Evolutionary conservation across 2,329 filamentous ascomycete species (phyloP), one percentile per base, ranked within the genome.

Genomic region (Didymosphaeria variabile): DNA sequence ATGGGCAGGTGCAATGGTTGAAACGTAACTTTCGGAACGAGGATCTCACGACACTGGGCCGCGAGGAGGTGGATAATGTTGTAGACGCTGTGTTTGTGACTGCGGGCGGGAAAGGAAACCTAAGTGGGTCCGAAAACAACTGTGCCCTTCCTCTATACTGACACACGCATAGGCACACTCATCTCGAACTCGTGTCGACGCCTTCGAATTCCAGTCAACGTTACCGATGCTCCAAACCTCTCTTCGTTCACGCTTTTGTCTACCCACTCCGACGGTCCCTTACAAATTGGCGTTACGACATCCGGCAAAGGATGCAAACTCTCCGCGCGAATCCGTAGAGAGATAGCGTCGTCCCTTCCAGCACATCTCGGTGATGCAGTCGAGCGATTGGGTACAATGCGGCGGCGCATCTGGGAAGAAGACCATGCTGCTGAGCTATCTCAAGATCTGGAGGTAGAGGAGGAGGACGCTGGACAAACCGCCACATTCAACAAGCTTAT

Each of bases 61-160:
- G 95, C 55, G 85, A 88, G 44, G 92, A 96, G 60, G 89, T 97
- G 10, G 89, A 87, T 64, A 74, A 81, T 57, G 87, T 96, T 5
- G 94, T 97, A 17, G 95, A 99, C 77, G 91, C 91, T 58, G 95
- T 99, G 42, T 98, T 98, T 78, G 89, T 98, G 40, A 97, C 93
- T 0, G 72, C 82, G 26, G 83, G 83, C 42, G 80, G 81, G 40
- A 84, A 80, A 63, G 79, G 84, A 76, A 80, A 67, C 70, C 74
- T 82, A 67, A 77, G 83, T 89, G 57, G 38, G 52, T 29, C 17
- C 29, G 13, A 13, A 12, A 52, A 42, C 17, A 42, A 10, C 38
- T 15, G 10, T n/a, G 7, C n/a, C 9, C 36, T 31, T n/a, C 45
- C 56, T 67, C 70, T n/a, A 69, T 57, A 51, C 42, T 31, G 56